Percentiles rank a stretch among this genome's conserved stretches.
phyloP scores from a whole-genome alignment of 352 stramenopile species.

The Pythium rhizo-oryzae region DNA sequence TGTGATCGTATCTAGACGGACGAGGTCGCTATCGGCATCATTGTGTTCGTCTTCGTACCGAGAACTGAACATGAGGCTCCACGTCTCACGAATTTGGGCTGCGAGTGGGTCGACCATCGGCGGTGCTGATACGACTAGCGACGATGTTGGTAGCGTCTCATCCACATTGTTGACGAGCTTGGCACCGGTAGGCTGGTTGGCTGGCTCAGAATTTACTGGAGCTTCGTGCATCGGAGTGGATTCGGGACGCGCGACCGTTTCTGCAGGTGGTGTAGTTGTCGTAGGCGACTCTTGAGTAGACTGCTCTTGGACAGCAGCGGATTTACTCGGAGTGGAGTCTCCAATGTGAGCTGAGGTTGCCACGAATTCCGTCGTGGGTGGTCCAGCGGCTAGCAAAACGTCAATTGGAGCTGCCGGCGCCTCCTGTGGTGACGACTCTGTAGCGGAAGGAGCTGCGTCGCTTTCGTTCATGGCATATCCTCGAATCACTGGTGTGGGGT shows the following conservation, averaged over 20 bases:
- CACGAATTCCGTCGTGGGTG: no score
- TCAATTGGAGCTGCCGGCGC: no score
- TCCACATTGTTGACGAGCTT: not conserved
- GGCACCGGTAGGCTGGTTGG: not conserved
- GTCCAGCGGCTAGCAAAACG: no score
- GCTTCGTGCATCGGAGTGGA: no score
- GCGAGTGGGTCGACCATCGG: conserved; percentile 34
- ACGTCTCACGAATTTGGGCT: conserved; percentile 42
- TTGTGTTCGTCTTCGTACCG: conserved; percentile 52
- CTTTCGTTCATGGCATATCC: not conserved
- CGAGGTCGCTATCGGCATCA: not conserved
- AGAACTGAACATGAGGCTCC: conserved; percentile 59
- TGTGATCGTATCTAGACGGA: not conserved
- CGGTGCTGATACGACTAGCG: conserved; percentile 11
- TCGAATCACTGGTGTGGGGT: conserved; percentile 19
- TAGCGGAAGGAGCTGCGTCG: not conserved
- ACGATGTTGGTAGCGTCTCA: not conserved
- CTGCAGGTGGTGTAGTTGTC: no score
- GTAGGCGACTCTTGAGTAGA: no score
- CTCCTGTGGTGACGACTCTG: no score
- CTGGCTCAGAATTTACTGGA: no score
- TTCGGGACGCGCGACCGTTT: not conserved
- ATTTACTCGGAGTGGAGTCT: no score
- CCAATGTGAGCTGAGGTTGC: no score
- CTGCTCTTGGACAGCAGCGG: no score